These are phyloP conservation scores for Hemileccinum rubropunctum DNA, from an alignment of 768 basidiomycete species.

Conservation along the genomic window DNA sequence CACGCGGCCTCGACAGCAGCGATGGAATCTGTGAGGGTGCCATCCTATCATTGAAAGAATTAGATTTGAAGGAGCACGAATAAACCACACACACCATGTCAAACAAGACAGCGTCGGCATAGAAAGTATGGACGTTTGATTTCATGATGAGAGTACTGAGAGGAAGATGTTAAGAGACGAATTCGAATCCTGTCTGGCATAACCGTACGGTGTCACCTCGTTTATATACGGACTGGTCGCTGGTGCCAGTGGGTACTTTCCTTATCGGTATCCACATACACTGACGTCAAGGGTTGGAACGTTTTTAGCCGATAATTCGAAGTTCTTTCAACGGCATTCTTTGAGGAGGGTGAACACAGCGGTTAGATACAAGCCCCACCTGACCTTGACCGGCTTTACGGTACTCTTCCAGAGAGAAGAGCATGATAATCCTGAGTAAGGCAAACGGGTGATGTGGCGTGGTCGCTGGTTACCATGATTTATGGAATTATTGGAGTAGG, in stretches of 20 bases:
- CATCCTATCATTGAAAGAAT: constrained; percentile 45
- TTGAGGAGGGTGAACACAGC: not conserved
- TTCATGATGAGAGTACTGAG: constrained; percentile 18
- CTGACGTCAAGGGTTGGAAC: constrained; percentile 32
- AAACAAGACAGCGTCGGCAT: constrained; percentile 59
- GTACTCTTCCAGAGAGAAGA: not conserved
- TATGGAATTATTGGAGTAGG: not conserved
- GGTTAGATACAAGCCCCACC: constrained; percentile 13
- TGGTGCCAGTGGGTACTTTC: not conserved
- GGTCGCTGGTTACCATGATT: not conserved
- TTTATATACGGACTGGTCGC: constrained; percentile 22
- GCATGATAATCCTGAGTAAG: not conserved
- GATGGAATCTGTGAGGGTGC: constrained; percentile 73
- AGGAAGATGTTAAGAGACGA: not conserved
- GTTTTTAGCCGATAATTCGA: constrained; percentile 1
- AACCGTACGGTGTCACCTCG: not conserved
- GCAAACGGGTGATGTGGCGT: not conserved
- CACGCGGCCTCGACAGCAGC: constrained; percentile 73
- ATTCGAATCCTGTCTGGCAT: constrained; percentile 15
- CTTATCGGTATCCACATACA: constrained; percentile 5
- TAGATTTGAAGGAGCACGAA: constrained; percentile 14
- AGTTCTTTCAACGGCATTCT: not conserved
- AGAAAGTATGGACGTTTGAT: constrained; percentile 36
- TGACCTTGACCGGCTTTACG: not conserved
- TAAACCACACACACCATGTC: constrained; percentile 55